Evolutionary conservation across 2,329 filamentous ascomycete genomes (phyloP).

Genomic region (Zasmidium cellare): DNA sequence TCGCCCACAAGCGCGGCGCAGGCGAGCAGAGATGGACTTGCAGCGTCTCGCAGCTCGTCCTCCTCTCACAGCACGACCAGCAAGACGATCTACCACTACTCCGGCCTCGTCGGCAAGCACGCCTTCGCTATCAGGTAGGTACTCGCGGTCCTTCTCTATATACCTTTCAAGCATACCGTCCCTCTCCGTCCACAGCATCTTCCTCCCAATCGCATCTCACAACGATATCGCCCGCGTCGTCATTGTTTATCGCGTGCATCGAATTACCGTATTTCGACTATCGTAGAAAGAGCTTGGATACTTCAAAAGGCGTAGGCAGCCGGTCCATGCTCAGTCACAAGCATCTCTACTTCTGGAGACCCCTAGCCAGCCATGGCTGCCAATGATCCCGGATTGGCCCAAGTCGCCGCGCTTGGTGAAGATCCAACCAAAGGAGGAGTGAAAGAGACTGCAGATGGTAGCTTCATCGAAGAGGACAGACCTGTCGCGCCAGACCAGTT

Average conservation of each 20-base stretch:
- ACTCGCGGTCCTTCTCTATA: neutral
- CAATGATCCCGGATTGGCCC: constrained; percentile 34
- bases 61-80: neutral
- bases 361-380: constrained; percentile 32
- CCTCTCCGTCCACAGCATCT: neutral
- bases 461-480: constrained; percentile 31
- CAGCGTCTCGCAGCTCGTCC: neutral
- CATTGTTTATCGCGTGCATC: neutral
- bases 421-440: constrained; percentile 34
- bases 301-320: neutral
- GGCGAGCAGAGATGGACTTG: neutral
- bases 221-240: neutral
- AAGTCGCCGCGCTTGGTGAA: constrained; percentile 28
- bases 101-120: neutral
- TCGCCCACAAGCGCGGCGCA: neutral
- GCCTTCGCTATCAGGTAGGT: constrained; percentile 1
- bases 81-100: neutral
- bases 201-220: neutral
- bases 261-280: neutral
- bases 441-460: constrained; percentile 21
- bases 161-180: neutral
- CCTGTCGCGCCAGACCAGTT: constrained; percentile 57
- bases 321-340: constrained; percentile 10
- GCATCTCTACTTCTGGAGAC: constrained; percentile 16
- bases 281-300: neutral